These are phyloP conservation scores for Fusarium udum DNA, from an alignment of 2,329 filamentous ascomycete species.

Conservation along the genomic window DNA sequence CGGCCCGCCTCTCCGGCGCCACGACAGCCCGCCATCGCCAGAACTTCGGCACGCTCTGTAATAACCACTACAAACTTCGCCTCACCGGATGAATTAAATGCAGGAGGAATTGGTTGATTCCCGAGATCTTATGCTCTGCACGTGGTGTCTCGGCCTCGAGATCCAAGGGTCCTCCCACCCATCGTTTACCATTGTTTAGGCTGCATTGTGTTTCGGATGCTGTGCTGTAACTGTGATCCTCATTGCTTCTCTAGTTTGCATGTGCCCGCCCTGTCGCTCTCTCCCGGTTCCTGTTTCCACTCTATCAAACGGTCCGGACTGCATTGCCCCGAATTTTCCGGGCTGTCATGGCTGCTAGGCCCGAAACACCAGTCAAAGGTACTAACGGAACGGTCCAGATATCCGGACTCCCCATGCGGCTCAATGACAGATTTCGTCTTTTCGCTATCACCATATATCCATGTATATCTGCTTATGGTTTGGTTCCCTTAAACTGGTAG, in stretches of 20 bases:
- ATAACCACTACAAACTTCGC: neutral
- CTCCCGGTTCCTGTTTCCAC: slow-evolving; percentile 16
- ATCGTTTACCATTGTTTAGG: neutral
- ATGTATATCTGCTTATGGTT: neutral
- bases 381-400: neutral
- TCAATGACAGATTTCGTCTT: slow-evolving; percentile 1
- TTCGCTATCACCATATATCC: neutral
- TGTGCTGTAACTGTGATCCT: slow-evolving; percentile 9
- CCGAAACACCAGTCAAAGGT: slow-evolving; percentile 30
- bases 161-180: slow-evolving; percentile 13
- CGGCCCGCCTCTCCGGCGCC: slow-evolving; percentile 50
- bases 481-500: neutral
- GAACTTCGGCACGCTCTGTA: slow-evolving; percentile 36
- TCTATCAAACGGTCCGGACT: slow-evolving; percentile 17
- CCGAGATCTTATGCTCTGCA: slow-evolving; percentile 23
- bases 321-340: slow-evolving; percentile 29
- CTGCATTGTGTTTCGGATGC: slow-evolving; percentile 17
- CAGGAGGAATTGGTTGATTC: slow-evolving; percentile 9
- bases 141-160: slow-evolving; percentile 25
- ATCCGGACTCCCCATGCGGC: neutral
- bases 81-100: slow-evolving; percentile 20
- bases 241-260: neutral
- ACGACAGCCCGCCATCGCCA: slow-evolving; percentile 42
- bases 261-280: neutral
- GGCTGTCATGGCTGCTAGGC: slow-evolving; percentile 31